phyloP scores from a whole-genome alignment of 202 grass and related monocot genomes.

The Schoenoplectus tabernaemontani region DNA sequence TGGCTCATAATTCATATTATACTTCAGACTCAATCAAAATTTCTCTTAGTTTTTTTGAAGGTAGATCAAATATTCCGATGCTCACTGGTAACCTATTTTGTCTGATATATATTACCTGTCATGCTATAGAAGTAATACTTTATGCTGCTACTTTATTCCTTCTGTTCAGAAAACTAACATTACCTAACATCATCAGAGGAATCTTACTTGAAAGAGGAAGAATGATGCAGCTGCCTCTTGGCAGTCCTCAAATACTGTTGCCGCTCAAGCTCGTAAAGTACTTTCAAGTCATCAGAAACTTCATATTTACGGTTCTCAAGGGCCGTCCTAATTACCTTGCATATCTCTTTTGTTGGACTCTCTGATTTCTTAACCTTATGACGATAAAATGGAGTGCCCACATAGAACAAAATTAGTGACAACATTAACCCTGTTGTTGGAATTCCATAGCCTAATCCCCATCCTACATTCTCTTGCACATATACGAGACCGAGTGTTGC shows the following conservation, averaged over 20 bases:
- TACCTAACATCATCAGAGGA: background rate
- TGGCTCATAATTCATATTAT: background rate
- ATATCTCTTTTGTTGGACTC: slow-evolving; percentile 34
- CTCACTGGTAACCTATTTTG: background rate
- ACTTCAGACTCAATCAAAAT: background rate
- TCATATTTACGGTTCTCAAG: slow-evolving; percentile 20
- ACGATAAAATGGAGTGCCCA: slow-evolving; percentile 47
- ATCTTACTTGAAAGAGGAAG: slow-evolving; percentile 28
- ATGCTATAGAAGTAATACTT: background rate
- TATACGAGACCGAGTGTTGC: slow-evolving; percentile 55
- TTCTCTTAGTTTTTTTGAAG: background rate
- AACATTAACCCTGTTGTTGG: slow-evolving; percentile 45
- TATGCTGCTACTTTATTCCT: background rate
- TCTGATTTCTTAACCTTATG: slow-evolving; percentile 38
- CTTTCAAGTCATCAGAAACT: background rate
- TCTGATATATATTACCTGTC: background rate
- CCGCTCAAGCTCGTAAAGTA: slow-evolving; percentile 41
- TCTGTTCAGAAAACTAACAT: background rate
- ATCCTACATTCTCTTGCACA: slow-evolving; percentile 69
- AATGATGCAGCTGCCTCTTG: slow-evolving; percentile 42
- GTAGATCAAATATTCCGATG: background rate
- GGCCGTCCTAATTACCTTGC: slow-evolving; percentile 24
- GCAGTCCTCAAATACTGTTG: slow-evolving; percentile 36
- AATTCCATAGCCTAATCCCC: slow-evolving; percentile 51
- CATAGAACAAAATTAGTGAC: slow-evolving; percentile 40